These are phyloP conservation scores for Calvatia gigantea DNA, from an alignment of 768 basidiomycete genomes.

Conservation along the genomic window DNA sequence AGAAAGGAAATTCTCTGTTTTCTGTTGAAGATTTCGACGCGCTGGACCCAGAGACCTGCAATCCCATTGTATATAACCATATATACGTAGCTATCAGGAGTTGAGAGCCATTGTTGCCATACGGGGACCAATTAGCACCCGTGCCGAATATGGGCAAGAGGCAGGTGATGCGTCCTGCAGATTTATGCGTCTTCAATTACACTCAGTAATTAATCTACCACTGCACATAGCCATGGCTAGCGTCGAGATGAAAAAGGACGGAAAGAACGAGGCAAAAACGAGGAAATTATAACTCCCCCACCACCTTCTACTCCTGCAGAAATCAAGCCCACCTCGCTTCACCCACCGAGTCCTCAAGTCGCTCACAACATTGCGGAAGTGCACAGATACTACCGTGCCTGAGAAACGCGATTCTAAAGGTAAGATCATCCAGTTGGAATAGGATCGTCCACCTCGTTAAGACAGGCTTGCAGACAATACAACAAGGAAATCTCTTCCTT, in stretches of 20 bases:
- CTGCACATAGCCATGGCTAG: constrained; percentile 49
- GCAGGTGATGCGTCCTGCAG: constrained; percentile 7
- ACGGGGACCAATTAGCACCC: too few species aligned
- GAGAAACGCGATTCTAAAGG: constrained; percentile 63
- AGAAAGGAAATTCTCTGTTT: too few species aligned
- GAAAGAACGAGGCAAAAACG: constrained; percentile 39
- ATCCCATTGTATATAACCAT: too few species aligned
- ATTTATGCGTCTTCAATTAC: not conserved
- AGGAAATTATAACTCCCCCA: constrained; percentile 37
- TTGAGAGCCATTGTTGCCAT: too few species aligned
- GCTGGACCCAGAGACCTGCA: too few species aligned
- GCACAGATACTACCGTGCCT: constrained; percentile 63
- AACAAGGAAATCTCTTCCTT: constrained; percentile 53
- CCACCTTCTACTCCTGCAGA: constrained; percentile 66
- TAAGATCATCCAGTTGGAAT: constrained; percentile 19
- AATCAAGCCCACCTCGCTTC: constrained; percentile 82
- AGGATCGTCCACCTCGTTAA: constrained; percentile 1
- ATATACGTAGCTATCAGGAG: too few species aligned
- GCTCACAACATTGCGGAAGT: constrained; percentile 73
- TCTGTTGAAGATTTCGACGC: too few species aligned
- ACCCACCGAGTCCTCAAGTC: constrained; percentile 86
- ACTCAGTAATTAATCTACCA: not conserved
- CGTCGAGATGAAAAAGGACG: constrained; percentile 64
- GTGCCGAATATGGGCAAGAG: not conserved
- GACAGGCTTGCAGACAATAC: constrained; percentile 43